Base-by-base conservation (phyloP, 2,329 filamentous ascomycete species). In the Aschersonia sp. region DNA sequence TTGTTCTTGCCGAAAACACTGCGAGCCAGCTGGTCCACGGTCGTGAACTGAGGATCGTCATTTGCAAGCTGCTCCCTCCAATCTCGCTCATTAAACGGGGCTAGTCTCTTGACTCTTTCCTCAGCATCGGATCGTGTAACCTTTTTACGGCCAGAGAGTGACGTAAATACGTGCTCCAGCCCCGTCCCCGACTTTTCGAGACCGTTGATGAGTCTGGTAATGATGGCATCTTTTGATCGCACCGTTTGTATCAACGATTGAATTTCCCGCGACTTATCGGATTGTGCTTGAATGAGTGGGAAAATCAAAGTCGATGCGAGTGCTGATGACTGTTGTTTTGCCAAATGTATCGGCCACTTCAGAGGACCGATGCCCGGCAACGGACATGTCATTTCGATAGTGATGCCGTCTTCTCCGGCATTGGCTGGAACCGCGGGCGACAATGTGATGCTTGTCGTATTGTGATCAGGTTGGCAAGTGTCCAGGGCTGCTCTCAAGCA, bases 291-390 rank as follows among this genome's bases (percentile, higher is more conserved):
- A 10, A 77, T 57, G 4, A 79, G 59, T 11, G 76, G 75, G 32
- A 77, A 56, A 10, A 77, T 68, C 37, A 79, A 64, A 49, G 70
- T 65, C 1, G 68, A 67, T 7, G 72, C 64, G 5, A 76, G 57
- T 10, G 63, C 59, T 14, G 66, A 64, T 7, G 67, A 55, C 1
- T 68, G 60, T 22, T 62, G 63, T 51, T 69, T 74, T 31, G 58
- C 59, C 14, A 90, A 63, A 44, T 71, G 62, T 48, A 88, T 69
- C 0, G 72, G 72, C 85, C 86, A 90, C 50, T 66, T 66, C 37
- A 90, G 66, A 5, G 77, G 71, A 44, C 71, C 67, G 32, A 88
- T 67, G 1, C 78, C 78, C n/a, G 82, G 80, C 10, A 90, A 68
- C 7, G 72, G 63, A 48, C 77, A 78, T 4, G 69, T 78, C 31